A percentile compares a stretch with the other conserved stretches of the same genome.
These are phyloP conservation scores for Pseudogymnoascus sp. DNA, from an alignment of 2,329 filamentous ascomycete genomes.

Conservation along the genomic window DNA sequence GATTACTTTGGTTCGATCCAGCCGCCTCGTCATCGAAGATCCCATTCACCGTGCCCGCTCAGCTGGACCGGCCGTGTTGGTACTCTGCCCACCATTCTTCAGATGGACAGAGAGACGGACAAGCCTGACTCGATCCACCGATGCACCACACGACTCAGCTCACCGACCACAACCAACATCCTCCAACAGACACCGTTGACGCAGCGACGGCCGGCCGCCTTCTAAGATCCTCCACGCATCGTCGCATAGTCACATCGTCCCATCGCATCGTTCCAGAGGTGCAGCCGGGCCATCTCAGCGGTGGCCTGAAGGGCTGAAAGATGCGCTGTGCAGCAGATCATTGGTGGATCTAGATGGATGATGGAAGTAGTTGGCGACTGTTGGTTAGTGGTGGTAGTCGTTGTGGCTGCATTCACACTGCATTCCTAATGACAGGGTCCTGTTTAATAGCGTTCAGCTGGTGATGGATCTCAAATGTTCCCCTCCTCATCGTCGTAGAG, in stretches of 20 bases:
- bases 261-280: not conserved
- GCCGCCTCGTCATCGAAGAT: not conserved
- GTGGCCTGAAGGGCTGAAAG: not conserved
- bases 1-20: not conserved
- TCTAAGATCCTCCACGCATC: not conserved
- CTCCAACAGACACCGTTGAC: not conserved
- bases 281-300: not conserved
- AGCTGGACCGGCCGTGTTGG: not conserved
- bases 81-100: not conserved
- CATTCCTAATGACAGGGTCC: not conserved
- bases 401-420: not conserved
- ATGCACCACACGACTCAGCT: slow-evolving; percentile 5
- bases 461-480: not conserved
- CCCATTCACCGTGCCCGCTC: not conserved
- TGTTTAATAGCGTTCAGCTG: not conserved
- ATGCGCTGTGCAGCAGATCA: slow-evolving; percentile 25
- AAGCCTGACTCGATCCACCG: not conserved
- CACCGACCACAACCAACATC: not conserved
- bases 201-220: not conserved
- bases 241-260: not conserved
- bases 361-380: slow-evolving; percentile 7
- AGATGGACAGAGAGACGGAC: not conserved
- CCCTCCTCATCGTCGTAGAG: not conserved
- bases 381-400: not conserved
- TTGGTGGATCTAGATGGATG: slow-evolving; percentile 13